Evolutionary conservation across 2,329 filamentous ascomycete genomes (phyloP), one percentile per base, ranked within the genome.

Genomic region (Dothistroma septosporum): DNA sequence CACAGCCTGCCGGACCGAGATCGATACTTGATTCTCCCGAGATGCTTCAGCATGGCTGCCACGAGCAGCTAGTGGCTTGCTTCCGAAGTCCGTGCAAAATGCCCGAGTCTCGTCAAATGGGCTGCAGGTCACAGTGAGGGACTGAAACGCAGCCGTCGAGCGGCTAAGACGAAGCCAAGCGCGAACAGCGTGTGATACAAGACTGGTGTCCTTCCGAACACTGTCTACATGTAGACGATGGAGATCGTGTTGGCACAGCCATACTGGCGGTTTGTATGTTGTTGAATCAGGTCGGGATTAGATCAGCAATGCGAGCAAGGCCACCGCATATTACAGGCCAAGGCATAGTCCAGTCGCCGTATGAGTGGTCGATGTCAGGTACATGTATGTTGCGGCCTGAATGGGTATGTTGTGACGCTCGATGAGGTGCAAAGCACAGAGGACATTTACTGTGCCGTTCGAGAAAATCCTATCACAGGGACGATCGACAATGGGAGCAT

Each of bases 1-100:
- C 11, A 21, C 10, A 9, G 14, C 14, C 22, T 35, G 11, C 22
- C 48, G 56, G 56, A 41, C 56, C 56, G 47, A 44, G 32, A 32
- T 60, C 53, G 58, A 14, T 47, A 55, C 58, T 48, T 50, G n/a
- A 44, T 60, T 60, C 44, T 37, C 52, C 58, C 58, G 58, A 56
- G n/a, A 19, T 47, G 37, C 37, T 24, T 7, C 52, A 44, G 47
- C 14, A 48, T 53, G 21, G 41, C 41, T 49, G 37, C 31, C 31
- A 35, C 52, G 32, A 37, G 10, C 31, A 37, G 50, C 50, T 56
- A 33, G 37, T 47, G 22, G 37, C 22, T 4, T 46, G 19, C 22
- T 56, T 44, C 32, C 22, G 49, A 50, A 35, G 47, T 58, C 22
- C 35, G 53, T 24, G 24, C 46, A 47, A 57, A 57, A 41, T 41